Percentiles rank a stretch among this genome's conserved stretches.
These are phyloP conservation scores for Trypanosoma mega DNA, from an alignment of 208 protist species.

Conservation along the genomic window DNA sequence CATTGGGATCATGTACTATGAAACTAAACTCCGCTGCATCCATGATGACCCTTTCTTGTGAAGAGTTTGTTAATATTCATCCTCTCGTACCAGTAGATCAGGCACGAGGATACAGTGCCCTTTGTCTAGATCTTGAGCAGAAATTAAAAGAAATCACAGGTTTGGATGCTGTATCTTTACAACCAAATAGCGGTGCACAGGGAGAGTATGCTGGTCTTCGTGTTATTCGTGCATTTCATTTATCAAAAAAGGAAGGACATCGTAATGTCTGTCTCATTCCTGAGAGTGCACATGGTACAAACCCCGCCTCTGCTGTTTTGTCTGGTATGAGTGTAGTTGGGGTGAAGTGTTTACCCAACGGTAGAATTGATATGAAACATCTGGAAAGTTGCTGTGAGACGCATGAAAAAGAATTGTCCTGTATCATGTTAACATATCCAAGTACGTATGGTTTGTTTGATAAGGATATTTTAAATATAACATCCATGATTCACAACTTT, in stretches of 20 bases:
- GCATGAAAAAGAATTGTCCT: constrained; percentile 90
- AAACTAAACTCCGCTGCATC: constrained; percentile 97
- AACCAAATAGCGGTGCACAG: constrained; percentile 97
- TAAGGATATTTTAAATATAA: constrained; percentile 88
- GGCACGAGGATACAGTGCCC: constrained; percentile 73
- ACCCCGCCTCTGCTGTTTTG: constrained; percentile 96
- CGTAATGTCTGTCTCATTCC: constrained; percentile 98
- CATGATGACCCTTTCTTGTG: constrained; percentile 96
- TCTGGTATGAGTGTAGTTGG: constrained; percentile 89
- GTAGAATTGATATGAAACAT: constrained; percentile 93
- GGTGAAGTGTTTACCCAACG: constrained; percentile 90
- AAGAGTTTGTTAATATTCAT: constrained; percentile 92
- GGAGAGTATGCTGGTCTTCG: constrained; percentile 98
- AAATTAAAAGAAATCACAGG: constrained; percentile 94
- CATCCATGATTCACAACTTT: constrained; percentile 83
- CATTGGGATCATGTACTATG: constrained; percentile 98
- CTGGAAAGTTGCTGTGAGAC: constrained; percentile 89
- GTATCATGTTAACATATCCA: constrained; percentile 98
- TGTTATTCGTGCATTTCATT: constrained; percentile 76
- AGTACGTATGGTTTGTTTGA: constrained; percentile 98
- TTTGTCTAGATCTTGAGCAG: constrained; percentile 82
- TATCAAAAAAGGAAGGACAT: constrained; percentile 74
- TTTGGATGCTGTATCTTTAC: constrained; percentile 94
- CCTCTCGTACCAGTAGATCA: constrained; percentile 95
- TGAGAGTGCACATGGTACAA: constrained; percentile 97